Conservation (phyloP, 2,329 filamentous ascomycete genomes). For the Dothiorella sarmentorum region DNA sequence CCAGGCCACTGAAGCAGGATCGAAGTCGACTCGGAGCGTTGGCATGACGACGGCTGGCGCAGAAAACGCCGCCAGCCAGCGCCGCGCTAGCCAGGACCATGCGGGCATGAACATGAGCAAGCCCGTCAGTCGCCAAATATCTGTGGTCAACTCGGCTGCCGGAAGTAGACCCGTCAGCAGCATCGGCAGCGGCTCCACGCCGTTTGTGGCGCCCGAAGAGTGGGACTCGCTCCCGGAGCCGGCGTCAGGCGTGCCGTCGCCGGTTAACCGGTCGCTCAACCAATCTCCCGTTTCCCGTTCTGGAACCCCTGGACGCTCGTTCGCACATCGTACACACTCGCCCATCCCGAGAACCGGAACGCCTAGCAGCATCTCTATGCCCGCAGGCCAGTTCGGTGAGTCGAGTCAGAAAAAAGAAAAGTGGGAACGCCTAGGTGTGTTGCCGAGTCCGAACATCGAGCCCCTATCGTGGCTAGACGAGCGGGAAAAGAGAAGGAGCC, state of each 20-base stretch:
- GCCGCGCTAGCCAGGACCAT: background rate
- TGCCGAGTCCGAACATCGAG: conserved; percentile 15
- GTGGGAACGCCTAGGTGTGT: conserved; percentile 8
- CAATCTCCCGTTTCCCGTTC: conserved; percentile 1
- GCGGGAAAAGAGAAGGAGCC: conserved; percentile 6
- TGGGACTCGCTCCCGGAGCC: conserved; percentile 10
- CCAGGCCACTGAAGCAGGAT: background rate
- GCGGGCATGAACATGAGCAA: conserved; percentile 3
- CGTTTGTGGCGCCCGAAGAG: conserved; percentile 12
- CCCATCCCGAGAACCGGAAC: background rate
- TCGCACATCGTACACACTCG: background rate
- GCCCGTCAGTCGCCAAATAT: conserved; percentile 9
- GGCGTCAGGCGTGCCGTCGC: background rate
- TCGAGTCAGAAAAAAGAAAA: background rate
- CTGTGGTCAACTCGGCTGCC: background rate
- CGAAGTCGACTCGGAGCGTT: background rate
- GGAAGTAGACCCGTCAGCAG: conserved; percentile 7
- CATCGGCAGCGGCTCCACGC: conserved; percentile 1
- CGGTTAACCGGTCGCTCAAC: background rate
- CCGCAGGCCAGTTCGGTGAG: background rate
- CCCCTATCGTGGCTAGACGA: conserved; percentile 12
- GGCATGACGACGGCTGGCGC: background rate
- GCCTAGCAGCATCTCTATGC: conserved; percentile 1
- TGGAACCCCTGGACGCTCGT: background rate
- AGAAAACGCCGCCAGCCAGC: background rate